Base-by-base conservation (phyloP, 139 green algal species). In the Picochlorum sp. region DNA sequence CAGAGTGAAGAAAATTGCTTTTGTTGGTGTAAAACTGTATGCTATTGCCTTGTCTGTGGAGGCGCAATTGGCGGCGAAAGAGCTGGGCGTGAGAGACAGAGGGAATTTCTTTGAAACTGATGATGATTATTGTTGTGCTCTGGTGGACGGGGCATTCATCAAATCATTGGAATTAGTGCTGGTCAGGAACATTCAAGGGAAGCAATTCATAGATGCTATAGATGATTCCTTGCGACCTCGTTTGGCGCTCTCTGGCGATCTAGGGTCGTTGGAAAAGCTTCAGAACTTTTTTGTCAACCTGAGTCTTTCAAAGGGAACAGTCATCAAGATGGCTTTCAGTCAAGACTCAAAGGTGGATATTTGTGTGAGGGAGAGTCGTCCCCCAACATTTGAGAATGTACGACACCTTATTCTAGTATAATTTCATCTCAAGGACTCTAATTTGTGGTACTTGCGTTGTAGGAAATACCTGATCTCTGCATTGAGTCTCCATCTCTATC, bases 11-110 rank as follows among this genome's bases (percentile, higher is more conserved):
- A 85, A 87, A 65, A 79, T 94, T 26, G 68, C 82, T 7, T 78
- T 95, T 34, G 49, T 95, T 0, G 68, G 63, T 7, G 84, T 88
- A 4, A 85, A 92, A 80, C 85, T 93, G 15, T 95, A 95, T 68
- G 75, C 83, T 9, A 68, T 86, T 6, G 72, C 80, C 1, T 41
- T 86, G 24, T 95, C 85, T 69, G 87, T 90, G 9, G 87, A 95
- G 66, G 86, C 70, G 1, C 76, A 86, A 38, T 66, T 70, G 28
- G 82, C 81, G 6, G 82, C 86, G 2, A 74, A 80, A 41, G 87
- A 95, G 75, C 75, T 95, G 62, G 87, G 85, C 45, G 60, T 94
- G 14, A 72, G 87, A 2, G 16, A 73, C 16, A 68, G 68, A 38
- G 68, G 68, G 37, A 71, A 71, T 47, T 79, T 79, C 24, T 77